Conservation (phyloP, 2,329 filamentous ascomycete species). For the Botrytis aclada region DNA sequence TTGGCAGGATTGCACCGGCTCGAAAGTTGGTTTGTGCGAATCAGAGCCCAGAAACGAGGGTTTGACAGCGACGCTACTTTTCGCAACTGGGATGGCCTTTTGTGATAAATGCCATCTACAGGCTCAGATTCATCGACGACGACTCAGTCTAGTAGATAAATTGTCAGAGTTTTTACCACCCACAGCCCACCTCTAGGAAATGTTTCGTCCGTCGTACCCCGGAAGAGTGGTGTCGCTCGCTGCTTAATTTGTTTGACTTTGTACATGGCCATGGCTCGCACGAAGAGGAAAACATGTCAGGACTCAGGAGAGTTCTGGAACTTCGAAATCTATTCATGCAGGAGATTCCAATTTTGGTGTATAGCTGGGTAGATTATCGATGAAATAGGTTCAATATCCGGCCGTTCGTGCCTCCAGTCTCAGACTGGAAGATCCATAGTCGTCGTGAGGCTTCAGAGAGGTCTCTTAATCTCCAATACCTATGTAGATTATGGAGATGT, state of each 20-base stretch:
- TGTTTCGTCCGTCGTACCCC: slow-evolving; percentile 12
- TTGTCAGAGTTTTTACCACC: slow-evolving; percentile 13
- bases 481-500: slow-evolving; percentile 12
- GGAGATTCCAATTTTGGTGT: slow-evolving; percentile 35
- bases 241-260: slow-evolving; percentile 25
- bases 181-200: neutral
- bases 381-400: slow-evolving; percentile 31
- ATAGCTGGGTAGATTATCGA: slow-evolving; percentile 18
- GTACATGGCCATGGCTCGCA: slow-evolving; percentile 18
- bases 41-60: slow-evolving; percentile 13
- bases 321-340: slow-evolving; percentile 35
- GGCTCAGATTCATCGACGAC: slow-evolving; percentile 27
- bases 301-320: slow-evolving; percentile 18
- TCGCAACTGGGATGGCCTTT: slow-evolving; percentile 28
- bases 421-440: slow-evolving; percentile 14
- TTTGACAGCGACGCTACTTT: slow-evolving; percentile 20
- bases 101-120: slow-evolving; percentile 28
- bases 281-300: slow-evolving; percentile 28
- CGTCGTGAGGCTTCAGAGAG: slow-evolving; percentile 5
- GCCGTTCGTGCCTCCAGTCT: slow-evolving; percentile 17
- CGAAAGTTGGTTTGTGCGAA: slow-evolving; percentile 13
- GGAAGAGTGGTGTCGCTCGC: slow-evolving; percentile 14
- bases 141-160: slow-evolving; percentile 26
- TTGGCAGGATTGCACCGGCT: slow-evolving; percentile 15
- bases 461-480: slow-evolving; percentile 17